Evolutionary conservation across 2,329 filamentous ascomycete genomes (phyloP), one percentile per base, ranked within the genome.

Genomic region (Cadophora gregata): DNA sequence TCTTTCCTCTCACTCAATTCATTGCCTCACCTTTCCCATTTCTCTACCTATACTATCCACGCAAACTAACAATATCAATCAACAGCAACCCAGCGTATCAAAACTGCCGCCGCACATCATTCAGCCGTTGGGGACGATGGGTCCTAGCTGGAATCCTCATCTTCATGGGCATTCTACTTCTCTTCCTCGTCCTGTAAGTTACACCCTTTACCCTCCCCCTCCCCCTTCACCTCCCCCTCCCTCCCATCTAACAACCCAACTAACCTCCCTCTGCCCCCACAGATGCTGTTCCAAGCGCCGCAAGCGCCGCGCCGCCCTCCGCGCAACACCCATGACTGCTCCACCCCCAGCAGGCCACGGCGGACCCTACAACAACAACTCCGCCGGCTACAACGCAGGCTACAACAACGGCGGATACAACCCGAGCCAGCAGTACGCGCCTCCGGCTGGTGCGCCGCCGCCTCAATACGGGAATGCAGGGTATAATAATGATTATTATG

Each of bases 51-150:
- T n/a, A n/a, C n/a, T n/a, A n/a, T n/a, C n/a, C 33, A 9, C 21
- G 4, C 27, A 45, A 27, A 25, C 45, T 59, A 65, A 48, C 21
- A 45, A 21, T n/a, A n/a, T n/a, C n/a, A n/a, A 1, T 2, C 21
- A 56, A 45, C 58, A 64, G 60, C 42, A 31, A 64, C 42, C 55
- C 55, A 38, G 25, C 33, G 25, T 58, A 42, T 21, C 55, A 58
- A 38, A 58, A 62, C 51, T 69, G 65, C 27, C 58, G 62, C 50
- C 25, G 29, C 16, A 62, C 65, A 12, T 74, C 65, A 12, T 74
- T 70, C 69, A 62, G 7, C 33, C 36, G 68, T 0, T 74, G 63
- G 42, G 72, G 72, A 8, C 64, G 72, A 6, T 74, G 72, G 72
- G 55, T 74, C 19, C 59, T 74, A 0, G 63, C 71, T 2, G 72